Evolutionary conservation across 768 basidiomycete genomes (phyloP), one percentile per base, ranked within the genome.

Genomic region (Agaricus sinodeliciosus): DNA sequence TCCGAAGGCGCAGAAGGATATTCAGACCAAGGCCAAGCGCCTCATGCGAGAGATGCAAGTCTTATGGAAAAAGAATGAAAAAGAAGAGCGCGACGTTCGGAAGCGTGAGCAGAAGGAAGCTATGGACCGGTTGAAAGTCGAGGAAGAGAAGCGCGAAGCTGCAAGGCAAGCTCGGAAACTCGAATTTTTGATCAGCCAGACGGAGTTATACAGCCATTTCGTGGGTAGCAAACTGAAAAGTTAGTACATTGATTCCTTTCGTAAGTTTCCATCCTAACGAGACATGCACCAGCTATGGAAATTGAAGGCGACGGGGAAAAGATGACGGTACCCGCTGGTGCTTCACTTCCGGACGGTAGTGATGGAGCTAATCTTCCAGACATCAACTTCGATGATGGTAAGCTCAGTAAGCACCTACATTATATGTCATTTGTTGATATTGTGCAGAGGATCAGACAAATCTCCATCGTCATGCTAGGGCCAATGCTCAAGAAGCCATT

Each of bases 1-100:
- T 1, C 77, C 85, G 11, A 93, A 90, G 65, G 78, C 82, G 4
- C 78, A 75, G 55, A 95, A 94, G 67, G 92, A 94, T 57, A 73
- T 82, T 2, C 90, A 93, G 64, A 81, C 82, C 16, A 91, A 92
- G 64, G 85, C 84, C 19, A 93, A 90, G 65, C 81, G 90, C 37
- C 73, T 94, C 36, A 91, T 92, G 88, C 84, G 93, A 26, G 94
- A 97, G 74, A 93, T 97, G 88, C 82, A 94, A 56, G 82, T 93
- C 16, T 94, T 94, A 70, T 96, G 93, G 93, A 94, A 90, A 72
- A 93, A 93, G 69, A 97, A 96, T 59, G 95, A 98, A 69, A 93
- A 93, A 62, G 93, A 95, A 66, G 95, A 97, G 69, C 75, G 92
- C 43, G 94, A 96, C 56, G 81, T 88, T 11, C 83, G 94, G 57